A percentile compares a stretch with the other conserved stretches of the same genome.
These are phyloP conservation scores for Scleromitrula shiraiana DNA, from an alignment of 2,329 filamentous ascomycete species.

Conservation along the genomic window DNA sequence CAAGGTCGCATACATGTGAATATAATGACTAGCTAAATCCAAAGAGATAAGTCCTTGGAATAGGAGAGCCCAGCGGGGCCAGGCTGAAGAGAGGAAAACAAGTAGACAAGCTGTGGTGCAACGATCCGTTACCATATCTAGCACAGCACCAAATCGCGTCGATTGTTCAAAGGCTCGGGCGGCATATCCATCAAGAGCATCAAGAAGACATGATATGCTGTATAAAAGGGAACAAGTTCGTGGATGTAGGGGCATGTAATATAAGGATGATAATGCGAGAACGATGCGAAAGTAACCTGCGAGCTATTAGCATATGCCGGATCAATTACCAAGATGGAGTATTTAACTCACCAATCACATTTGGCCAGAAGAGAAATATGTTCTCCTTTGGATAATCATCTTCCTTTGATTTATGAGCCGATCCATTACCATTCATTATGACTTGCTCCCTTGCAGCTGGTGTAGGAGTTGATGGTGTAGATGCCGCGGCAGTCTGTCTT, in stretches of 20 bases:
- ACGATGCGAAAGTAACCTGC: conserved; percentile 70
- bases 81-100: conserved; percentile 90
- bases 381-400: conserved; percentile 51
- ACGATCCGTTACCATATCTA: conserved; percentile 98
- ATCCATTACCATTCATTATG: conserved; percentile 40
- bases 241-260: conserved; percentile 99
- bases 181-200: conserved; percentile 91
- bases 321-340: conserved; percentile 24
- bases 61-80: conserved; percentile 85
- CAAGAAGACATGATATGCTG: conserved; percentile 87
- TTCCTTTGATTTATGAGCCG: conserved; percentile 30
- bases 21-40: conserved; percentile 93
- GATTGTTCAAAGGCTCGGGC: conserved; percentile 82
- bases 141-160: conserved; percentile 88
- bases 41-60: conserved; percentile 91
- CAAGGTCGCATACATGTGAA: conserved; percentile 97
- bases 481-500: conserved; percentile 26
- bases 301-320: conserved; percentile 13
- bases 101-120: conserved; percentile 94
- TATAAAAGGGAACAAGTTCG: conserved; percentile 88
- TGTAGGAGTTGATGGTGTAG: conserved; percentile 24
- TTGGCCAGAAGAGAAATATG: conserved; percentile 75
- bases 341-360: conserved; percentile 70
- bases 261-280: conserved; percentile 81
- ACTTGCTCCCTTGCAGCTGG: conserved; percentile 19